Evolutionary conservation across 805 yeast species (phyloP).

Genomic region (Nakazawaea anatomiae): DNA sequence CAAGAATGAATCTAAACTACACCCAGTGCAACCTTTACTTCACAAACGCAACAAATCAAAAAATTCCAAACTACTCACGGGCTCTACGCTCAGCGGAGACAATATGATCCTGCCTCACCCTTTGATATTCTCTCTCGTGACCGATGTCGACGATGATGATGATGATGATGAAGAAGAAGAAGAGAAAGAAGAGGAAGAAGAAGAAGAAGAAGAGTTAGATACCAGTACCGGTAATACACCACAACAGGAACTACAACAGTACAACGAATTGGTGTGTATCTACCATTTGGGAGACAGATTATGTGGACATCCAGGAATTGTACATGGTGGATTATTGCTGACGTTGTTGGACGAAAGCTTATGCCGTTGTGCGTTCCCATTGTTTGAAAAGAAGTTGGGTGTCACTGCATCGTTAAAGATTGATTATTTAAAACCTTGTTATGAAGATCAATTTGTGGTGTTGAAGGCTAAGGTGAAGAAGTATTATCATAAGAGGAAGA

Average conservation of each 20-base stretch:
- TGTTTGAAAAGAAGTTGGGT: slow-evolving; percentile 38
- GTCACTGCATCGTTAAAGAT: slow-evolving; percentile 44
- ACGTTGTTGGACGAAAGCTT: slow-evolving; percentile 49
- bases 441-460: slow-evolving; percentile 32
- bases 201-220: no score
- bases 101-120: slow-evolving; percentile 10
- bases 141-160: neutral
- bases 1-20: neutral
- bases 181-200: no score
- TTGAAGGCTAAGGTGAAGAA: slow-evolving; percentile 28
- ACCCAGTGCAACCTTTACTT: slow-evolving; percentile 3
- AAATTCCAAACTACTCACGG: slow-evolving; percentile 10
- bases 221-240: no score
- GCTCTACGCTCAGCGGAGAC: slow-evolving; percentile 10
- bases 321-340: slow-evolving; percentile 51
- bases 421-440: slow-evolving; percentile 33
- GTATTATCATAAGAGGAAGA: slow-evolving; percentile 35
- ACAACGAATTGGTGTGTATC: slow-evolving; percentile 37
- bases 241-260: neutral
- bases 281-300: slow-evolving; percentile 40
- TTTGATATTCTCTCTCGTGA: slow-evolving; percentile 7
- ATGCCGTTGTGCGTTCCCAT: slow-evolving; percentile 44
- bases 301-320: slow-evolving; percentile 41
- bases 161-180: neutral
- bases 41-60: slow-evolving; percentile 3